Conservation (phyloP, 2,329 filamentous ascomycete species). For the Phoma sp. region DNA sequence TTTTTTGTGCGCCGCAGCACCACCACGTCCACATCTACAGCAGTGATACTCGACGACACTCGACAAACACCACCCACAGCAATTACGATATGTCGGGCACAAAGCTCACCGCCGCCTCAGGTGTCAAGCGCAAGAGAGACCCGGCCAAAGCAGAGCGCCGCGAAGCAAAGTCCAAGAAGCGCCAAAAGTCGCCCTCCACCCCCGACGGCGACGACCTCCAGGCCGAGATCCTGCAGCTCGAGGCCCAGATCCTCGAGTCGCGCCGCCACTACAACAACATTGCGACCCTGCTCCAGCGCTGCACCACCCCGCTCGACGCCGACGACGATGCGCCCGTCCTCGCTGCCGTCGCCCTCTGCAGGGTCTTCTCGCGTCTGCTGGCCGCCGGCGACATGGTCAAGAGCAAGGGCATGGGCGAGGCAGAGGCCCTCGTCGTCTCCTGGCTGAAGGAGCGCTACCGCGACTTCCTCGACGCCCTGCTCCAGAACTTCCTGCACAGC, state of each 20-base stretch:
- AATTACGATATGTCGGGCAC: constrained; percentile 44
- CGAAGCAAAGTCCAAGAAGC: constrained; percentile 48
- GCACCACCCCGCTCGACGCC: constrained; percentile 46
- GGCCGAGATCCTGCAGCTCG: constrained; percentile 74
- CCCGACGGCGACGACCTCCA: constrained; percentile 57
- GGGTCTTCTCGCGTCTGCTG: constrained; percentile 83
- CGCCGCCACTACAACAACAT: constrained; percentile 94
- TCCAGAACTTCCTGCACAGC: constrained; percentile 63
- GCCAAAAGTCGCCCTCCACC: constrained; percentile 38
- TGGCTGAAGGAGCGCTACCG: constrained; percentile 80
- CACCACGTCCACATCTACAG: too few species aligned
- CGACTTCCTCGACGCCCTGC: constrained; percentile 71
- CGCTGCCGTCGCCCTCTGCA: constrained; percentile 80
- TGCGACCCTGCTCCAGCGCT: constrained; percentile 68
- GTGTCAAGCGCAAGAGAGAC: constrained; percentile 54
- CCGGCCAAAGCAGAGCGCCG: constrained; percentile 43
- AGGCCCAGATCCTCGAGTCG: constrained; percentile 82
- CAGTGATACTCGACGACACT: too few species aligned
- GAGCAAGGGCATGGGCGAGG: constrained; percentile 70
- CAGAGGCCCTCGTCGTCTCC: constrained; percentile 73
- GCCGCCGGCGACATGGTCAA: constrained; percentile 73
- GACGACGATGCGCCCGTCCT: constrained; percentile 66
- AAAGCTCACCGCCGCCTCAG: constrained; percentile 33
- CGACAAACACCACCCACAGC: background rate
- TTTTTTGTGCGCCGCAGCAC: background rate